Base-by-base conservation (phyloP, 2,329 filamentous ascomycete genomes). In the Madurella mycetomatis region DNA sequence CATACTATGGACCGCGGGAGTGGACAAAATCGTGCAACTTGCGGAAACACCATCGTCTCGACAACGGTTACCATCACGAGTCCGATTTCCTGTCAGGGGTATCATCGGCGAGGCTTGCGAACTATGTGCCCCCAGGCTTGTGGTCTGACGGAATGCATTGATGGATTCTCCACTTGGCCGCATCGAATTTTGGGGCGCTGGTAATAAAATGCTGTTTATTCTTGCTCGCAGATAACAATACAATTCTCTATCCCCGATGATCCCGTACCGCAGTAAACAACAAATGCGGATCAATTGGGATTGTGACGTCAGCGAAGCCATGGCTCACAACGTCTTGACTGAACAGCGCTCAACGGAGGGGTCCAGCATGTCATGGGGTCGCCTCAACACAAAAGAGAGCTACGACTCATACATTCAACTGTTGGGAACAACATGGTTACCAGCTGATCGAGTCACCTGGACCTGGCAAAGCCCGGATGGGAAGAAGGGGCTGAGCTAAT, bases 41-140 rank as follows among this genome's bases (percentile, higher is more conserved):
- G 47, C 43, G 25, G 48, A 57, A 46, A 18, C 54, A 60, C 30
- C 63, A 67, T 46, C 59, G 65, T n/a, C 49, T 67, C 9, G 64
- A 67, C 16, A 25, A 47, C 25, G 59, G 57, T n/a, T 65, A 60
- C 18, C 64, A 64, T 25, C 25, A 25, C 25, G 25, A 25, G 25
- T 25, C 25, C 25, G 25, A 25, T 25, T 25, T 25, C 25, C 25
- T 25, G 7, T 25, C 25, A 7, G 25, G 25, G 25, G 25, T 25
- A 25, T 25, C 25, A 7, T 25, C 25, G 4, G 25, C 25, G 7
- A 25, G 25, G 25, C 3, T 25, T 25, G 25, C 25, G 25, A 25
- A 25, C 25, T 25, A 25, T 7, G 25, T 25, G 7, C 25, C 25
- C 7, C 25, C 25, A 3, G 25, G 25, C 7, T 7, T 25, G 25